Evolutionary conservation across 139 green algal species (phyloP).

Genomic region (Micromonas commoda): DNA sequence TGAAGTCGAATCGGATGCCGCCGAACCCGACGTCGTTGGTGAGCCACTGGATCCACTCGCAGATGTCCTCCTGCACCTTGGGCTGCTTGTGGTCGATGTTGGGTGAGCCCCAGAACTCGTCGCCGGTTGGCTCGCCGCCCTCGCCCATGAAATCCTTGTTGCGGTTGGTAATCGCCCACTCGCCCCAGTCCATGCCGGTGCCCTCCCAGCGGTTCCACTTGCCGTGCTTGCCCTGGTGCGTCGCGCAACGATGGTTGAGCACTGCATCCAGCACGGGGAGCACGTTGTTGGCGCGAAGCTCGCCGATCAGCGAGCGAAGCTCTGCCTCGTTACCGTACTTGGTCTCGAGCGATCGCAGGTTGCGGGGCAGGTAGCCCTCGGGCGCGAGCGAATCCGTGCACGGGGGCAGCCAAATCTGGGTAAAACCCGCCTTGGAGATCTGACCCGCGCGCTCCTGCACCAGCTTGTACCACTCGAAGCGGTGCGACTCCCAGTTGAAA

Average conservation of each 20-base stretch:
- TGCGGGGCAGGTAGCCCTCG: conserved; percentile 68
- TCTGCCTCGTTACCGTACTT: conserved; percentile 66
- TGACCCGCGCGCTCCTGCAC: conserved; percentile 25
- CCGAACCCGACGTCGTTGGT: conserved; percentile 82
- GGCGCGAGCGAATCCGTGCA: conserved; percentile 40
- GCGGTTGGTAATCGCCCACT: conserved; percentile 67
- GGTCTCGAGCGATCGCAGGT: conserved; percentile 73
- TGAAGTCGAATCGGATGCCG: conserved; percentile 90
- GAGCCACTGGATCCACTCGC: conserved; percentile 76
- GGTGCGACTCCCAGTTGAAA: conserved; percentile 38
- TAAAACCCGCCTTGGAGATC: conserved; percentile 40
- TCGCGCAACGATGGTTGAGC: conserved; percentile 53
- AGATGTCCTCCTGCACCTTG: conserved; percentile 57
- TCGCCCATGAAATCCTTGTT: conserved; percentile 71
- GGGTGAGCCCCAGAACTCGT: conserved; percentile 83
- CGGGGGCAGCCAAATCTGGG: conserved; percentile 48
- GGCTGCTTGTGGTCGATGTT: conserved; percentile 86
- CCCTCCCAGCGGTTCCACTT: conserved; percentile 83
- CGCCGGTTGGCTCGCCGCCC: conserved; percentile 44
- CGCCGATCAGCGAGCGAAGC: conserved; percentile 51
- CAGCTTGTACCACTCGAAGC: conserved; percentile 43
- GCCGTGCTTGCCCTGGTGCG: conserved; percentile 51
- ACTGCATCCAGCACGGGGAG: conserved; percentile 47
- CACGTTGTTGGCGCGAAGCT: conserved; percentile 32
- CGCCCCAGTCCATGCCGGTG: conserved; percentile 78